These are phyloP conservation scores for Dacryopinax primogenitus DNA, from an alignment of 768 basidiomycete species.

Conservation along the genomic window DNA sequence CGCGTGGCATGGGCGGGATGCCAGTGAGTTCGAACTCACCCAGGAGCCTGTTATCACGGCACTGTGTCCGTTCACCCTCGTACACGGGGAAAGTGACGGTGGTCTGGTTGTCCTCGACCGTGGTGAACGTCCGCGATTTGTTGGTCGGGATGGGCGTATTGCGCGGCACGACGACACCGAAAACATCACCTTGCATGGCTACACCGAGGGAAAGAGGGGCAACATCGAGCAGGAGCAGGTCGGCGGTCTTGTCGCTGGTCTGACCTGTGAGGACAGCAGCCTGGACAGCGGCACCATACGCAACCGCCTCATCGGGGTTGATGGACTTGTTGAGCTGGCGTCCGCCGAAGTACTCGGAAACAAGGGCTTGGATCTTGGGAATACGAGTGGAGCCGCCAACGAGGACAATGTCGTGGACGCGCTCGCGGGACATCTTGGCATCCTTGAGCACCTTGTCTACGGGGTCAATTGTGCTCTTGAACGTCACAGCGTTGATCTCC, in stretches of 20 bases:
- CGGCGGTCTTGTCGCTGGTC: constrained; percentile 97
- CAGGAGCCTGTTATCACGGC: constrained; percentile 96
- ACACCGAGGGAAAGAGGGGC: constrained; percentile 98
- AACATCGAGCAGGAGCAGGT: constrained; percentile 95
- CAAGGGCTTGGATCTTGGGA: constrained; percentile 95
- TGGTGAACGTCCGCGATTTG: constrained; percentile 98
- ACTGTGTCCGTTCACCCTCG: constrained; percentile 99
- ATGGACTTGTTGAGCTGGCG: constrained; percentile 99
- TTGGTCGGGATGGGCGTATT: constrained; percentile 99
- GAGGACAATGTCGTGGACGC: constrained; percentile 95
- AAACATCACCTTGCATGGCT: constrained; percentile 99
- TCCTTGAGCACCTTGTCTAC: constrained; percentile 99
- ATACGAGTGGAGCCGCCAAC: constrained; percentile 99
- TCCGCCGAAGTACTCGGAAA: constrained; percentile 96
- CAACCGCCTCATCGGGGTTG: constrained; percentile 99
- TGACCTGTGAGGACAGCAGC: constrained; percentile 97
- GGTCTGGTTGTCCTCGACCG: constrained; percentile 99
- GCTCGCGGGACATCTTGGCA: constrained; percentile 92
- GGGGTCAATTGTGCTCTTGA: constrained; percentile 96
- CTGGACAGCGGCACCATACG: constrained; percentile 98
- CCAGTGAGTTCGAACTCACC: constrained; percentile 99
- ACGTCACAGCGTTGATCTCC: constrained; percentile 89
- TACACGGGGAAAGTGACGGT: constrained; percentile 99
- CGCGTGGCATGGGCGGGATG: constrained; percentile 98
- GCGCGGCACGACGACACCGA: constrained; percentile 97